Evolutionary conservation across 768 basidiomycete genomes (phyloP).

Genomic region (Thelephora aurantiotincta): DNA sequence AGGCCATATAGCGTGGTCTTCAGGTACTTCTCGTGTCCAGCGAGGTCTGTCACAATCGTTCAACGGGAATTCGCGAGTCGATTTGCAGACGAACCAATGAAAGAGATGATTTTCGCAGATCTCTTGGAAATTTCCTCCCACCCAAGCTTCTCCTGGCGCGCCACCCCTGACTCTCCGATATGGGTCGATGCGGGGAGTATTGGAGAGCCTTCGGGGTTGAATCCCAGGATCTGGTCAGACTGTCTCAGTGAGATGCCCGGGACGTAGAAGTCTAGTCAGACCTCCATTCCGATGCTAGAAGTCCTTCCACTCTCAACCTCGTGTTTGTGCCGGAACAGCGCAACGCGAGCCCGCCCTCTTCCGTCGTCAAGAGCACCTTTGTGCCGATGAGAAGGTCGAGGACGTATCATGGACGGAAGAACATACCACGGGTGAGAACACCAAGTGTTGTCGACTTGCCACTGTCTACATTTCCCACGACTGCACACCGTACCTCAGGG

Average conservation of each 20-base stretch:
- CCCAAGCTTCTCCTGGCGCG: constrained; percentile 74
- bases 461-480: constrained; percentile 89
- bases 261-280: constrained; percentile 19
- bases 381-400: constrained; percentile 4
- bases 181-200: constrained; percentile 57
- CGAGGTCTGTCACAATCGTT: constrained; percentile 45
- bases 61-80: not conserved
- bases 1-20: constrained; percentile 93
- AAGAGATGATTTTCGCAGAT: constrained; percentile 87
- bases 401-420: constrained; percentile 9
- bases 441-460: constrained; percentile 93
- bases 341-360: constrained; percentile 69
- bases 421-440: constrained; percentile 80
- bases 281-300: constrained; percentile 95
- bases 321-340: constrained; percentile 92
- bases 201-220: constrained; percentile 59
- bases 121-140: constrained; percentile 93
- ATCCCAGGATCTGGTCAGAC: constrained; percentile 71
- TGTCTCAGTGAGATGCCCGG: not conserved
- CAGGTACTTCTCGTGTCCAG: constrained; percentile 87
- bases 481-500: constrained; percentile 91
- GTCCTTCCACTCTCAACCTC: constrained; percentile 94
- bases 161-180: constrained; percentile 43
- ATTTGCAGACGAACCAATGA: constrained; percentile 43
- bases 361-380: constrained; percentile 71